Conservation (phyloP, 2,329 filamentous ascomycete species). For the Paraphaeosphaeria sporulosa region DNA sequence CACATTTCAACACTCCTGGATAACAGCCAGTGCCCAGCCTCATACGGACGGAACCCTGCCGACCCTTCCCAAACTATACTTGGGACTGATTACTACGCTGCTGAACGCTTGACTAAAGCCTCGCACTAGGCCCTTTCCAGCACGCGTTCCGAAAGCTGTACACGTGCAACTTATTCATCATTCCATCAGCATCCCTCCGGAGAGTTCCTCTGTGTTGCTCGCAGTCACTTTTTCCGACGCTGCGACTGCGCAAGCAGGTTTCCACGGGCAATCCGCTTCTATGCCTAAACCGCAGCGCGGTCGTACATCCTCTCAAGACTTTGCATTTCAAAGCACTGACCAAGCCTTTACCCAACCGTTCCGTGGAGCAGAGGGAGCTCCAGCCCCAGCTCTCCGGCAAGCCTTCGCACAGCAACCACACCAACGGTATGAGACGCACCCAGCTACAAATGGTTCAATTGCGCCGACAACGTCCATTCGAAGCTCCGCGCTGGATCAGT, state of each 20-base stretch:
- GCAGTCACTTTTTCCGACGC: constrained; percentile 14
- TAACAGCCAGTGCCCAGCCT: not conserved
- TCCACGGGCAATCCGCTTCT: constrained; percentile 25
- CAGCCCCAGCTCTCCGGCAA: constrained; percentile 23
- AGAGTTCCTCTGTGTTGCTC: constrained; percentile 5
- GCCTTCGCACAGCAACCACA: constrained; percentile 26
- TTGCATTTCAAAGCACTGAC: constrained; percentile 45
- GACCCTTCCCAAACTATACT: not conserved
- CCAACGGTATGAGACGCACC: constrained; percentile 37
- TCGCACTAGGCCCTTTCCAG: constrained; percentile 19
- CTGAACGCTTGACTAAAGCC: constrained; percentile 2
- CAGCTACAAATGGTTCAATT: constrained; percentile 28
- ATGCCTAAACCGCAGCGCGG: constrained; percentile 39
- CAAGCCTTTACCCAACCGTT: constrained; percentile 32
- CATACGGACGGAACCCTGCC: not conserved
- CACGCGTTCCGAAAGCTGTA: constrained; percentile 6
- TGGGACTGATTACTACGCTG: constrained; percentile 8
- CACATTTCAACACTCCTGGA: not conserved
- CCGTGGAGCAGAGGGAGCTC: constrained; percentile 25
- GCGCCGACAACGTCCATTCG: constrained; percentile 27
- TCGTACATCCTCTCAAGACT: constrained; percentile 33
- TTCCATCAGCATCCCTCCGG: constrained; percentile 29
- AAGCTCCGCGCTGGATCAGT: constrained; percentile 24
- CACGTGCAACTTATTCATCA: constrained; percentile 30
- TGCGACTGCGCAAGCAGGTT: constrained; percentile 25